Evolutionary conservation across 2,329 filamentous ascomycete genomes (phyloP).

Genomic region (Calonectria pseudoturangicola): DNA sequence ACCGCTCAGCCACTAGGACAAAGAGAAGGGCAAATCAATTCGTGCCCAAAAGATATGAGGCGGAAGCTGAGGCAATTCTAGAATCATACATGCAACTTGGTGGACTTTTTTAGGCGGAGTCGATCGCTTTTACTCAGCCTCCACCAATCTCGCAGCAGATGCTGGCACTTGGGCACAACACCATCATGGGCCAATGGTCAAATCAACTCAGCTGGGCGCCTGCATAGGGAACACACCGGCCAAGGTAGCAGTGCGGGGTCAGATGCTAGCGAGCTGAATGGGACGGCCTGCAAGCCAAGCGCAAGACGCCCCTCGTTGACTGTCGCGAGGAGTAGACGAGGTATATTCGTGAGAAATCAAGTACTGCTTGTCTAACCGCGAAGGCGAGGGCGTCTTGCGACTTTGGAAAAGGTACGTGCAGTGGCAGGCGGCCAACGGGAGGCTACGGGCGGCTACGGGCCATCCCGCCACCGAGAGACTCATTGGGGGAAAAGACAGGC

Average conservation of each 20-base stretch:
- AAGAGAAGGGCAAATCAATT: background rate
- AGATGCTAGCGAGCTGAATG: background rate
- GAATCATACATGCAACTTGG: background rate
- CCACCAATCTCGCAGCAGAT: slow-evolving; percentile 20
- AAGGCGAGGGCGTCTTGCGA: background rate
- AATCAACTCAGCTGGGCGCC: slow-evolving; percentile 1
- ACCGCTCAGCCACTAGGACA: background rate
- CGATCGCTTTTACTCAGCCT: slow-evolving; percentile 23
- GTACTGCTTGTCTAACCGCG: background rate
- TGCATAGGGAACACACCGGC: background rate
- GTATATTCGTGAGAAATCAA: slow-evolving; percentile 9
- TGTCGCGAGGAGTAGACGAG: slow-evolving; percentile 12
- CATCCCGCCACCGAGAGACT: slow-evolving; percentile 31
- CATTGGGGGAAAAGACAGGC: background rate
- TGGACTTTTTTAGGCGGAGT: slow-evolving; percentile 14
- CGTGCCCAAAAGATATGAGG: background rate
- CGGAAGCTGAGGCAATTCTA: slow-evolving; percentile 16
- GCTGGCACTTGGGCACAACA: slow-evolving; percentile 16
- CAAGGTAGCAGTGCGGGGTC: slow-evolving; percentile 37
- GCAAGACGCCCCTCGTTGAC: background rate
- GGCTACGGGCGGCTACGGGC: slow-evolving; percentile 25
- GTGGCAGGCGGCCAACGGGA: slow-evolving; percentile 29
- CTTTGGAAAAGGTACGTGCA: background rate
- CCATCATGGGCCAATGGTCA: slow-evolving; percentile 8
- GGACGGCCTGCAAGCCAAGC: slow-evolving; percentile 16